Conservation (phyloP, 2,329 filamentous ascomycete species). For the Harringtonia aguacate region DNA sequence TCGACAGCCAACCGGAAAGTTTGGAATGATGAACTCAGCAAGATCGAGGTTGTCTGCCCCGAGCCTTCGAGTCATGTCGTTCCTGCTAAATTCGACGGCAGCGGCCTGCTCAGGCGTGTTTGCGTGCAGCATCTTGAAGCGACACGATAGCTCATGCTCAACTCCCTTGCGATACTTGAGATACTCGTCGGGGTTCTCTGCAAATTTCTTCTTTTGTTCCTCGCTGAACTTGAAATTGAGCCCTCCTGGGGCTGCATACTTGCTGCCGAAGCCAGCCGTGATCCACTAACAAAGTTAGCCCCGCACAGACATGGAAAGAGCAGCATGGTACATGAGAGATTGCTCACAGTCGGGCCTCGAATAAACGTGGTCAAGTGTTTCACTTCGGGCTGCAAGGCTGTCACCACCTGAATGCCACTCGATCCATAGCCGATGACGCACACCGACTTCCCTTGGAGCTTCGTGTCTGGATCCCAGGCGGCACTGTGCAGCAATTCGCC, state of each 20-base stretch:
- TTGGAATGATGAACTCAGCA: conserved; percentile 6
- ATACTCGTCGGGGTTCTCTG: conserved; percentile 8
- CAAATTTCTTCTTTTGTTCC: conserved; percentile 8
- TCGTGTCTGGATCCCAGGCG: conserved; percentile 7
- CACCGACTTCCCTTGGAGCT: too few species aligned
- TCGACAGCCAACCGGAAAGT: conserved; percentile 27
- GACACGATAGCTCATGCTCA: conserved; percentile 10
- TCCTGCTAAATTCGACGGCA: background rate
- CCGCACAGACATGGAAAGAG: too few species aligned
- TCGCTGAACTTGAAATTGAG: conserved; percentile 3
- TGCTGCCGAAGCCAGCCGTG: conserved; percentile 46
- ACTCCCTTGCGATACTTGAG: conserved; percentile 10
- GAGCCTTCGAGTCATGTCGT: too few species aligned
- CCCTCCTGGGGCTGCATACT: conserved; percentile 36
- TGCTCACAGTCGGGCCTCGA: background rate
- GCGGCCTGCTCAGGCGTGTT: conserved; percentile 9
- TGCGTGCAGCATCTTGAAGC: conserved; percentile 9
- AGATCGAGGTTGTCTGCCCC: conserved; percentile 2
- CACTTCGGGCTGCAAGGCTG: conserved; percentile 23
- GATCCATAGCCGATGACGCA: conserved; percentile 10
- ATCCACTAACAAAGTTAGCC: conserved; percentile 38
- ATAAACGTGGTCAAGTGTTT: conserved; percentile 15
- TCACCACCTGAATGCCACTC: conserved; percentile 14
- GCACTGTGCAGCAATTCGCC: conserved; percentile 10
- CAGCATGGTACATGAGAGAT: conserved; percentile 33